phyloP scores from a whole-genome alignment of 2,329 filamentous ascomycete species.

The Hypoxylon sp. region DNA sequence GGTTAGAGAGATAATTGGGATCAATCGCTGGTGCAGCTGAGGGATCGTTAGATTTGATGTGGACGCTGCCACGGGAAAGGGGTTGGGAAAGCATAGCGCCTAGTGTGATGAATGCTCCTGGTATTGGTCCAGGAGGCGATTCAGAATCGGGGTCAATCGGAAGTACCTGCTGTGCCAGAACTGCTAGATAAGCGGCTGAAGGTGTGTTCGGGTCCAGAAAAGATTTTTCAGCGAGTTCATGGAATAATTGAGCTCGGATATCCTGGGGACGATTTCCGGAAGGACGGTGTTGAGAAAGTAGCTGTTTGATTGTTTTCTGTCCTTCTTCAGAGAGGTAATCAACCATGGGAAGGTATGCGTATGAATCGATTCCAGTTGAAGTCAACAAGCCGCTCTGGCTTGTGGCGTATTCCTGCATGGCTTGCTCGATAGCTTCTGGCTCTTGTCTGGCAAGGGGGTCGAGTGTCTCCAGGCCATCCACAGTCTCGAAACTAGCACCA shows the following conservation, averaged over 20 bases:
- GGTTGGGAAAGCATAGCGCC: constrained; percentile 5
- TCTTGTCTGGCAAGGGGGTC: constrained; percentile 5
- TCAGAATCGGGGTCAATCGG: neutral
- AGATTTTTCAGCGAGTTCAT: neutral
- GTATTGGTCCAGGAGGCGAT: neutral
- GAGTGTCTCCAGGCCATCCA: constrained; percentile 21
- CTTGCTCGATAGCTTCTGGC: constrained; percentile 7
- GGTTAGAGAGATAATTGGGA: constrained; percentile 24
- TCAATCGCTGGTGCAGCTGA: constrained; percentile 10
- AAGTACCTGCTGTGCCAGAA: neutral
- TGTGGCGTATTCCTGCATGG: constrained; percentile 8
- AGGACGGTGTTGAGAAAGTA: neutral
- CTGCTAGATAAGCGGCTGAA: neutral
- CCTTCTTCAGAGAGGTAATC: constrained; percentile 5
- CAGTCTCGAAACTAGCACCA: constrained; percentile 10
- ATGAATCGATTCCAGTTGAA: constrained; percentile 8
- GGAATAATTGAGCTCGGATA: neutral
- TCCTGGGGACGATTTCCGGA: neutral
- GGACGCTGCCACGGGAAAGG: constrained; percentile 26
- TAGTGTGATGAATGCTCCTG: neutral
- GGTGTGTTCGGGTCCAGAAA: neutral
- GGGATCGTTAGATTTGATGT: constrained; percentile 19
- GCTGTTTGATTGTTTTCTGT: neutral
- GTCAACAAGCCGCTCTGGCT: constrained; percentile 13
- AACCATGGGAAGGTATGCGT: constrained; percentile 28